Percentiles rank a stretch among this genome's conserved stretches.
phyloP scores from a whole-genome alignment of 768 basidiomycete species.

The Mycena maculata region DNA sequence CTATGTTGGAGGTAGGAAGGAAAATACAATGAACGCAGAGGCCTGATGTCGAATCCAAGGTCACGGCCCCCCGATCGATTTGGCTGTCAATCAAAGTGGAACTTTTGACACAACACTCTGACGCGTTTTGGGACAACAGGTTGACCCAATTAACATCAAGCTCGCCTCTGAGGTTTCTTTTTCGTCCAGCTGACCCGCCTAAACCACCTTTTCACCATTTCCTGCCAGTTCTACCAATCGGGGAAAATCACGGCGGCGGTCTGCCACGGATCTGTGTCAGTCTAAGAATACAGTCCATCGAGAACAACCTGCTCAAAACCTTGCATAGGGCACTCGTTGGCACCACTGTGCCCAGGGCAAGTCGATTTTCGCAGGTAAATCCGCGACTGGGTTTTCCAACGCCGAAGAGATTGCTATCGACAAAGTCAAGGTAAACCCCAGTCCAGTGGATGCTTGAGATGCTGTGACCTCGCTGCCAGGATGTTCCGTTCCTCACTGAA shows the following conservation, averaged over 20 bases:
- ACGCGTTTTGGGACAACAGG: too few species aligned
- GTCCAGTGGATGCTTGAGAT: background rate
- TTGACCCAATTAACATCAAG: constrained; percentile 65
- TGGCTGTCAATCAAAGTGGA: too few species aligned
- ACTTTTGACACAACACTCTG: too few species aligned
- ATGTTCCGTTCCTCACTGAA: constrained; percentile 79
- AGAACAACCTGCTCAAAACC: background rate
- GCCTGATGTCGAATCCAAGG: background rate
- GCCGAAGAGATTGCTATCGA: constrained; percentile 66
- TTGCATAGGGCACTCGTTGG: constrained; percentile 65
- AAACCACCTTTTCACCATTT: background rate
- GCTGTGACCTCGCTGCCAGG: constrained; percentile 42
- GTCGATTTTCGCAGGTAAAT: constrained; percentile 72
- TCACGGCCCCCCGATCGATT: constrained; percentile 81
- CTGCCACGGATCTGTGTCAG: constrained; percentile 84
- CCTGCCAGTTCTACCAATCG: constrained; percentile 68
- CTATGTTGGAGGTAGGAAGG: constrained; percentile 75
- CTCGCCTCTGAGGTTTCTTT: constrained; percentile 65
- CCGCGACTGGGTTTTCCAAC: constrained; percentile 78
- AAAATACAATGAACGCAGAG: background rate
- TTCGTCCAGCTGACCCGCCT: background rate
- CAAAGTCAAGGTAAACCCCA: constrained; percentile 55
- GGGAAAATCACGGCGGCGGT: constrained; percentile 79
- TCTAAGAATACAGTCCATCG: constrained; percentile 15
- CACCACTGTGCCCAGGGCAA: constrained; percentile 63